Base-by-base conservation (phyloP, 1,284 basidiomycete genomes). In the Coriolopsis trogii region DNA sequence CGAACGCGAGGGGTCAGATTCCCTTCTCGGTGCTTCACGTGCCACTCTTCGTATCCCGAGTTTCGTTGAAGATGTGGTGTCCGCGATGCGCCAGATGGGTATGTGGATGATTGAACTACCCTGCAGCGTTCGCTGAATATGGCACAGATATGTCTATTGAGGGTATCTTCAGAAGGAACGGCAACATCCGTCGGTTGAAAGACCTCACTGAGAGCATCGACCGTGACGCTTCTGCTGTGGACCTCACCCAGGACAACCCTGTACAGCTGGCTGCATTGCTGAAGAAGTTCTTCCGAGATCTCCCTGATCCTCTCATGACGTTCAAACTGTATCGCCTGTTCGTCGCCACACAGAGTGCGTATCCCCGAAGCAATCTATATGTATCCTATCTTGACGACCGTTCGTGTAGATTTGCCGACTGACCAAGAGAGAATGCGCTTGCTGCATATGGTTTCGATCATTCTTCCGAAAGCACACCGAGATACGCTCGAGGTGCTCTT, bases 51-150 rank as follows among this genome's bases (percentile, higher is more conserved):
- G 93, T 59, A 89, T 99, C 24, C 96, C 96, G 6, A 97, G 93
- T 69, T 98, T 99, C 68, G 91, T 99, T 55, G 97, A 99, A 68
- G 97, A 99, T 66, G 90, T 98, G 48, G 86, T 99, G 34, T 96
- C 93, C 47, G 95, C 97, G 3, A 98, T 99, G 96, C 83, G 91
- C 67, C 95, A 98, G 72, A 98, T 98, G 96, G 96, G 94, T 95
- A 58, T 65, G 91, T 79, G 43, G 42, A 25, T 18, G 25, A 25
- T n/a, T 52, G 24, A 26, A 23, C 9, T 6, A 9, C 4, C 18
- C 12, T n/a, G 23, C 3, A 13, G n/a, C 3, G 13, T 33, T 31
- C 28, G 24, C 39, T 49, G 42, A 36, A 51, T 38, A 18, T 18
- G 50, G 49, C 46, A 12, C 61, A 96, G 94, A 99, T 72, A 93